These are phyloP conservation scores for Ambrosia trifida DNA, from an alignment of 129 eudicot genomes.

Conservation along the genomic window DNA sequence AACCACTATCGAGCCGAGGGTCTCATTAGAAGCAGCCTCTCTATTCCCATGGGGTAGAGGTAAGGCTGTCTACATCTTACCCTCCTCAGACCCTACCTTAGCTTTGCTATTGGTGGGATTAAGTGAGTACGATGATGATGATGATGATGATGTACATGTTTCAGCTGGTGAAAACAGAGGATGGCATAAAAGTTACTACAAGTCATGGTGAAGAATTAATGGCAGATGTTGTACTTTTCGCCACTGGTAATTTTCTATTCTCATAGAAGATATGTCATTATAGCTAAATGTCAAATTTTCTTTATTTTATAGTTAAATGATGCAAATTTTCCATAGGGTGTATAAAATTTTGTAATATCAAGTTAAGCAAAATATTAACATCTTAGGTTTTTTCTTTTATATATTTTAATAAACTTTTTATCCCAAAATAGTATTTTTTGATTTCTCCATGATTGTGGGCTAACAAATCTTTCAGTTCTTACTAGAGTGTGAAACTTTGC, in stretches of 20 bases:
- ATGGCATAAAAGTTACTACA: slow-evolving; percentile 82
- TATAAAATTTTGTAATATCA: slow-evolving; percentile 13
- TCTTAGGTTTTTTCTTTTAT: not conserved
- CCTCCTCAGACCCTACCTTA: no score
- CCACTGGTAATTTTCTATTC: slow-evolving; percentile 68
- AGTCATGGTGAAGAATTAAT: slow-evolving; percentile 90
- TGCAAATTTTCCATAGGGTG: not conserved
- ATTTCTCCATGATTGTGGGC: slow-evolving; percentile 1
- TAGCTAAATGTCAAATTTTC: not conserved
- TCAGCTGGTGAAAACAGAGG: slow-evolving; percentile 80
- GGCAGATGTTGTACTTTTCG: slow-evolving; percentile 97
- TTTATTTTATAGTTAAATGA: not conserved
- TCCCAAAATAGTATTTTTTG: not conserved
- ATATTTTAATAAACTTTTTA: not conserved
- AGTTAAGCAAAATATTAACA: not conserved
- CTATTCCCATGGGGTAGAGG: no score
- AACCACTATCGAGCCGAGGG: no score
- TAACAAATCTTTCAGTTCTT: not conserved
- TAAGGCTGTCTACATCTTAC: no score
- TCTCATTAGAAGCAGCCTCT: no score
- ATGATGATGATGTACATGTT: slow-evolving; percentile 29
- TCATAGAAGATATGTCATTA: not conserved
- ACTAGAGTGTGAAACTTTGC: slow-evolving; percentile 2
- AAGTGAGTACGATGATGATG: no score
- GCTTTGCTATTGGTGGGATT: no score